Percentiles rank a stretch among this genome's conserved stretches.
Conservation (phyloP, 805 yeast genomes). For the Kodamaea restingae region DNA sequence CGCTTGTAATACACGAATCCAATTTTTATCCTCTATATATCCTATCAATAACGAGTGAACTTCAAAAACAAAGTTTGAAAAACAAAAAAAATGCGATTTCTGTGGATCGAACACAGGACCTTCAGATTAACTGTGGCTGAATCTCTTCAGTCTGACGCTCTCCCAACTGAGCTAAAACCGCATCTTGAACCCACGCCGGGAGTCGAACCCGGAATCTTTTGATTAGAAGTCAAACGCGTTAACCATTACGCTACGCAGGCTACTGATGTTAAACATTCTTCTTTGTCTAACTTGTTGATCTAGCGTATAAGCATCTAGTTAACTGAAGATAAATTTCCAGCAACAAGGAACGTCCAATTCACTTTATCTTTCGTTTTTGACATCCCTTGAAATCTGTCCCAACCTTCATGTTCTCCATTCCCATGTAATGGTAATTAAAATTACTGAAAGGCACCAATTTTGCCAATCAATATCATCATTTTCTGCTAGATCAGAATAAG, state of each 20-base stretch:
- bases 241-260: constrained; percentile 21
- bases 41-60: too few species aligned
- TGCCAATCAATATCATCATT: too few species aligned
- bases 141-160: constrained; percentile 36
- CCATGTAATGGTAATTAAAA: too few species aligned
- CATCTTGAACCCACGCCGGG: constrained; percentile 7
- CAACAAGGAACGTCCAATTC: too few species aligned
- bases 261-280: background rate
- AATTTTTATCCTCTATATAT: too few species aligned
- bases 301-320: background rate
- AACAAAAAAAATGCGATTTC: constrained; percentile 46
- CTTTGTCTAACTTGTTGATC: background rate
- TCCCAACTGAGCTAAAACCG: constrained; percentile 16
- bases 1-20: background rate
- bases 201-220: constrained; percentile 11
- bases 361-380: too few species aligned
- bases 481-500: too few species aligned
- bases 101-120: constrained; percentile 91
- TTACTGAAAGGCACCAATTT: too few species aligned
- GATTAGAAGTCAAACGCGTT: constrained; percentile 22
- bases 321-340: too few species aligned
- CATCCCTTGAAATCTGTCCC: too few species aligned
- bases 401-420: too few species aligned
- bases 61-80: background rate
- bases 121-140: constrained; percentile 47